phyloP scores from a whole-genome alignment of 148 eudicot species.

The Vaccinium vitisidaea region DNA sequence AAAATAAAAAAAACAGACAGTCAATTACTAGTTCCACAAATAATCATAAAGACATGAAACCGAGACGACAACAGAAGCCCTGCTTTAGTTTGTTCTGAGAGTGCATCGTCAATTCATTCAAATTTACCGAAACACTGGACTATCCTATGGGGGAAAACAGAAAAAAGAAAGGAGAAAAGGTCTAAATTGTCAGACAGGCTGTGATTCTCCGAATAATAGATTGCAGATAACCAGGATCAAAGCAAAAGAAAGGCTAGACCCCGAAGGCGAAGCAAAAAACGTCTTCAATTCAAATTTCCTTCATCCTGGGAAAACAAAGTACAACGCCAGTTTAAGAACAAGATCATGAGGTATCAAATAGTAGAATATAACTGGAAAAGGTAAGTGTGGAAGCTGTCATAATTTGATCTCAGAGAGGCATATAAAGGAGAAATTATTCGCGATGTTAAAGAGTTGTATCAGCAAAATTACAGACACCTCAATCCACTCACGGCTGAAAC shows the following conservation, averaged over 20 bases:
- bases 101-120: background rate
- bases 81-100: background rate
- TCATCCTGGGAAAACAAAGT: background rate
- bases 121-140: background rate
- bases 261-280: background rate
- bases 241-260: conserved; percentile 10
- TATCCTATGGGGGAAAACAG: background rate
- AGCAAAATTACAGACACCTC: background rate
- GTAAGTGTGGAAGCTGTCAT: background rate
- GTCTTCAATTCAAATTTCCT: conserved; percentile 8
- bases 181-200: conserved; percentile 1
- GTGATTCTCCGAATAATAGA: background rate
- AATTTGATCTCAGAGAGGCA: background rate
- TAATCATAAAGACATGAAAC: background rate
- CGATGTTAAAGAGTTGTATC: background rate
- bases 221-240: background rate
- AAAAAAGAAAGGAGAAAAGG: background rate
- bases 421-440: background rate
- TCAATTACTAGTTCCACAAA: background rate
- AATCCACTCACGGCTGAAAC: background rate
- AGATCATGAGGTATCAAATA: background rate
- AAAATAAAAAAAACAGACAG: background rate
- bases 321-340: background rate
- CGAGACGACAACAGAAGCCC: background rate
- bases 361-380: background rate